phyloP scores from a whole-genome alignment of 2,329 filamentous ascomycete genomes.

The Ascochyta lentis region DNA sequence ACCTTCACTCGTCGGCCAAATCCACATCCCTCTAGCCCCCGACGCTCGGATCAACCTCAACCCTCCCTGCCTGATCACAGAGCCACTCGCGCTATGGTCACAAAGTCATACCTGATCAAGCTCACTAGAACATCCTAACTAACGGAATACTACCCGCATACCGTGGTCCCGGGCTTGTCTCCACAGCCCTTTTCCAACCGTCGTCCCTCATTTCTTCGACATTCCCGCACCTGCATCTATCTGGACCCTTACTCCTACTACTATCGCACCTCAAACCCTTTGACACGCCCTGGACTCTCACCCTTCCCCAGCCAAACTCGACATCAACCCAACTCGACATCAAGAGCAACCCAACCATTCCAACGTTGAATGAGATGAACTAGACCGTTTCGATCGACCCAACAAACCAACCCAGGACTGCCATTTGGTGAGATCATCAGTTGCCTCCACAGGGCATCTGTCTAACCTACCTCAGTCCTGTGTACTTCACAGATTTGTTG shows the following conservation, averaged over 20 bases:
- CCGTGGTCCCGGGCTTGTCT: constrained; percentile 51
- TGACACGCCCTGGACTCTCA: too few relatives aligned
- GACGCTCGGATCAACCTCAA: constrained; percentile 45
- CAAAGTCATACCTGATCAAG: constrained; percentile 47
- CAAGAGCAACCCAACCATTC: not conserved
- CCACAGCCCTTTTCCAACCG: constrained; percentile 51
- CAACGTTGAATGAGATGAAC: constrained; percentile 44
- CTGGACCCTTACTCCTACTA: constrained; percentile 35
- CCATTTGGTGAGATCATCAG: constrained; percentile 26
- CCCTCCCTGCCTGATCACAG: constrained; percentile 46
- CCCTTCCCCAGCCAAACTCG: constrained; percentile 21
- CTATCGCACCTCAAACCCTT: too few relatives aligned
- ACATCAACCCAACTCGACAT: constrained; percentile 21
- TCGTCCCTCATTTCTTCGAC: constrained; percentile 51
- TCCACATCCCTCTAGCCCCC: constrained; percentile 47
- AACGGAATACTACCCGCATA: constrained; percentile 51
- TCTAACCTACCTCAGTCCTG: constrained; percentile 29
- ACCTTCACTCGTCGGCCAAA: constrained; percentile 26
- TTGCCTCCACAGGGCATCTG: not conserved
- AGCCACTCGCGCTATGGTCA: constrained; percentile 49
- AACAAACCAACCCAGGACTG: constrained; percentile 20
- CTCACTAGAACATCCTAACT: constrained; percentile 49
- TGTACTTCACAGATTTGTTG: constrained; percentile 15
- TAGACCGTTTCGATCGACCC: constrained; percentile 20
- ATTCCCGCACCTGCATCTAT: constrained; percentile 45